A percentile compares a stretch with the other conserved stretches of the same genome.
These are phyloP conservation scores for Ceriops zippeliana DNA, from an alignment of 345 rosid genomes.

Conservation along the genomic window DNA sequence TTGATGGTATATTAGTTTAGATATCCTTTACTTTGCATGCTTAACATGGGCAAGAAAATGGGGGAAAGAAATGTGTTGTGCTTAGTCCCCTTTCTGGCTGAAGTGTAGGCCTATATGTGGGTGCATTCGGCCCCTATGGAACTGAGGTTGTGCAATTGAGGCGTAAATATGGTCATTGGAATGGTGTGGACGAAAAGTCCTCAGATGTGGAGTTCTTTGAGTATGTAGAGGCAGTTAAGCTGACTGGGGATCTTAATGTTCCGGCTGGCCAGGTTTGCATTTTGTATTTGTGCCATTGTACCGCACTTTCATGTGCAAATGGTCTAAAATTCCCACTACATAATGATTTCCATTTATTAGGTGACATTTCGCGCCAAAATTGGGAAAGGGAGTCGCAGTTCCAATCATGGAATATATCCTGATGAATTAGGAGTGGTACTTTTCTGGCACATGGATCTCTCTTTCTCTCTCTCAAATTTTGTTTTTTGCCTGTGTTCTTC, in stretches of 20 bases:
- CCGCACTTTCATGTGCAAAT: constrained; percentile 3
- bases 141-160: constrained; percentile 88
- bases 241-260: constrained; percentile 97
- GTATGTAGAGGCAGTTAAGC: constrained; percentile 93
- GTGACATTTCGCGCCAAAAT: constrained; percentile 95
- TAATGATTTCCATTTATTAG: constrained; percentile 31
- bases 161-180: constrained; percentile 88
- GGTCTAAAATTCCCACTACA: constrained; percentile 12
- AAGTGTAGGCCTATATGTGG: constrained; percentile 77
- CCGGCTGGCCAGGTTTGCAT: constrained; percentile 89
- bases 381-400: constrained; percentile 55
- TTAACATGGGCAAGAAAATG: too few species aligned
- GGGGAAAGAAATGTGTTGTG: too few species aligned
- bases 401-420: constrained; percentile 51
- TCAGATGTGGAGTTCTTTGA: constrained; percentile 79
- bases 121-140: constrained; percentile 95
- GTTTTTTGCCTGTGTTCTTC: neutral
- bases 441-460: constrained; percentile 5
- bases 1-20: constrained; percentile 53
- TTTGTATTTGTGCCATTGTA: neutral
- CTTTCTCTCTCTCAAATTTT: neutral
- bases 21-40: constrained; percentile 3
- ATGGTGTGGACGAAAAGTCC: constrained; percentile 43
- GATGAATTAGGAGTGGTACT: constrained; percentile 4
- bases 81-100: constrained; percentile 13